phyloP scores from a whole-genome alignment of 1,139 yeast species.

The Pichia terricola region DNA sequence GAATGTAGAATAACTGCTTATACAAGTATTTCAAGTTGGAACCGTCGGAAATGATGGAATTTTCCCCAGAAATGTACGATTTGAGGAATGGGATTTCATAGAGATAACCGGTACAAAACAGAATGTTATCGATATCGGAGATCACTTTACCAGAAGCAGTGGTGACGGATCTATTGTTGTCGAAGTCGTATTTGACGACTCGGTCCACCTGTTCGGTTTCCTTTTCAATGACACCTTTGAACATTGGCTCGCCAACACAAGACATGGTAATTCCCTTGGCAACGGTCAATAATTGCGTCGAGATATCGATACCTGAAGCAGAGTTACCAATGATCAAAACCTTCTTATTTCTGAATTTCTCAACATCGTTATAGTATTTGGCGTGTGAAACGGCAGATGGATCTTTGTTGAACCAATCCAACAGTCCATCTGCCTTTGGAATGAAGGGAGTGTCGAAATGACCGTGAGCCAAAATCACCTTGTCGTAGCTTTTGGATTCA shows the following conservation, averaged over 20 bases:
- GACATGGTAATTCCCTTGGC: slow-evolving; percentile 34
- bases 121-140: slow-evolving; percentile 29
- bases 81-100: slow-evolving; percentile 36
- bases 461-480: slow-evolving; percentile 39
- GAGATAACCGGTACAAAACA: slow-evolving; percentile 43
- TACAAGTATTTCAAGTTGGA: slow-evolving; percentile 29
- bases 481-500: slow-evolving; percentile 28
- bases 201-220: slow-evolving; percentile 27
- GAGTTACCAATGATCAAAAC: slow-evolving; percentile 40
- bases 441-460: slow-evolving; percentile 38
- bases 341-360: slow-evolving; percentile 27
- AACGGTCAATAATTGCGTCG: slow-evolving; percentile 33
- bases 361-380: slow-evolving; percentile 31
- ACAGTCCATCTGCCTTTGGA: slow-evolving; percentile 35
- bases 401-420: slow-evolving; percentile 28
- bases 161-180: slow-evolving; percentile 24
- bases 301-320: slow-evolving; percentile 40
- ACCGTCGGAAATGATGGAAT: slow-evolving; percentile 29
- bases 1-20: slow-evolving; percentile 35
- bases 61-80: slow-evolving; percentile 22
- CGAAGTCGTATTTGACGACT: slow-evolving; percentile 24
- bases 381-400: slow-evolving; percentile 35
- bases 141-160: slow-evolving; percentile 26
- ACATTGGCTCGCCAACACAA: slow-evolving; percentile 24
- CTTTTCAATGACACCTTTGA: slow-evolving; percentile 26